Base-by-base conservation (phyloP, 2,329 filamentous ascomycete genomes). In the Dactylellina leptospora region DNA sequence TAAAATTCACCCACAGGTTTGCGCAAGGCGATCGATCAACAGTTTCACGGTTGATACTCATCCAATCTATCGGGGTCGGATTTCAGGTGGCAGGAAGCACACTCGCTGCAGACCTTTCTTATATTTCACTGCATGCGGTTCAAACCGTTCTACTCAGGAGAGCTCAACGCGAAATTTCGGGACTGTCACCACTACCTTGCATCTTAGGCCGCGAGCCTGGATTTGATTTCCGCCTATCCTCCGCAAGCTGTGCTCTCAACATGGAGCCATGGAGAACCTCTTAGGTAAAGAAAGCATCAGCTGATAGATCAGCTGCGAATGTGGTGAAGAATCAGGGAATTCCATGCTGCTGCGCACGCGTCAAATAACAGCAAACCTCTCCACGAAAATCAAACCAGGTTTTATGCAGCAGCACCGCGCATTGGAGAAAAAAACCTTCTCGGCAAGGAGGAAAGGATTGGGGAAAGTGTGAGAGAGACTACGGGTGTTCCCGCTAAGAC, bases 401-500 rank as follows among this genome's bases (percentile, higher is more conserved):
- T 56, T 58, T 44, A 44, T 66, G 61, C 61, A 50, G 53, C 30
- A 36, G 47, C 51, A 66, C 42, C 58, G 42, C 54, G 61, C 61
- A 58, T 58, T 45, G 22, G 45, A 38, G 11, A 58, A 44, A 63
- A n/a, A n/a, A 40, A n/a, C 33, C 23, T 16, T 42, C 51, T 27
- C 30, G n/a, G n/a, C n/a, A n/a, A n/a, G n/a, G n/a, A 33, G 30
- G 30, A 36, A 55, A 27, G 47, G 47, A 47, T 55, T 50, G 47
- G 58, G 45, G 30, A 27, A 18, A n/a, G 54, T 40, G 13, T 40
- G 44, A 18, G 51, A 48, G 61, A 55, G 28, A 23, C 54, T 66
- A 66, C 61, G 61, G 61, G 61, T 50, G 51, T 66, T 66, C 61
- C 61, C 61, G 61, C 61, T 51, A 51, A 66, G 48, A 51, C 42